Evolutionary conservation across 1,284 basidiomycete genomes (phyloP).

Genomic region (Marasmius tenuissimus): DNA sequence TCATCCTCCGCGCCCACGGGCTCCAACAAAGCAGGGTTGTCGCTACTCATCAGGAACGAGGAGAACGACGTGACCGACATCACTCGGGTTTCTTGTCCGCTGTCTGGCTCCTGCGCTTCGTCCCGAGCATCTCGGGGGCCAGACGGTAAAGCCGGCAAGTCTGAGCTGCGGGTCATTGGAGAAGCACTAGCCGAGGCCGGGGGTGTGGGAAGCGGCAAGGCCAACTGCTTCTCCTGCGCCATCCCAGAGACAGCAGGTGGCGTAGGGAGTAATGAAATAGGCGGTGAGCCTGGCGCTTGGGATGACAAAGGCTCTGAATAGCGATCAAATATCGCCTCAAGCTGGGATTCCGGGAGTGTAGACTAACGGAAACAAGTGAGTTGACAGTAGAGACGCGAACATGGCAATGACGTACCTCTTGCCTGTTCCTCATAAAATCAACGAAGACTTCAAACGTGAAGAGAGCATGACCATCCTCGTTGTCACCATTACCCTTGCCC

Average conservation of each 20-base stretch:
- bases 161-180: neutral
- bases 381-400: neutral
- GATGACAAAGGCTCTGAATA: constrained; percentile 6
- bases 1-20: constrained; percentile 49
- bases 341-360: constrained; percentile 22
- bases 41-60: constrained; percentile 9
- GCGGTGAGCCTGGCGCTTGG: neutral
- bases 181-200: neutral
- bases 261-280: neutral
- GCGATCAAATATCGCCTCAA: constrained; percentile 7
- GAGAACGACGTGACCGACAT: constrained; percentile 9
- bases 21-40: constrained; percentile 26
- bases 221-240: neutral
- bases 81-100: neutral
- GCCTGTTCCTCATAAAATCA: constrained; percentile 65
- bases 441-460: constrained; percentile 63
- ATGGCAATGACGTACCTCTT: constrained; percentile 48
- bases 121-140: neutral
- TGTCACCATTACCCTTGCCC: constrained; percentile 21
- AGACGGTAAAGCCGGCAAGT: neutral
- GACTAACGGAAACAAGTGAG: constrained; percentile 41
- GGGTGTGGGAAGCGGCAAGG: neutral
- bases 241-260: neutral
- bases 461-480: neutral
- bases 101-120: neutral